Evolutionary conservation across 208 protist genomes (phyloP).

Genomic region (Crithidia brevicula): DNA sequence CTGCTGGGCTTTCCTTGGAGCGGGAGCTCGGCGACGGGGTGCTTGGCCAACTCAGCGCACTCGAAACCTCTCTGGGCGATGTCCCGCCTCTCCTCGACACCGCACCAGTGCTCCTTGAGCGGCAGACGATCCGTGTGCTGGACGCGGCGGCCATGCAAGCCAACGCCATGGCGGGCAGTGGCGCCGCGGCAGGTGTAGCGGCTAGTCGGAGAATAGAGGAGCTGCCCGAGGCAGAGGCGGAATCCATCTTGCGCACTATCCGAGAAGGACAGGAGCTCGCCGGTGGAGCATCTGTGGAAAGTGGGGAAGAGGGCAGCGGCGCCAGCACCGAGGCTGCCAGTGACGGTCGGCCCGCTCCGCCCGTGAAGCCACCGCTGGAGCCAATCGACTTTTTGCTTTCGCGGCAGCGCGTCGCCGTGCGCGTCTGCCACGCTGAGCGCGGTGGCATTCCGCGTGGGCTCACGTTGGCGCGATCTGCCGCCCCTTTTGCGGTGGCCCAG

Average conservation of each 20-base stretch:
- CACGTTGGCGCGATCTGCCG: slow-evolving; percentile 29
- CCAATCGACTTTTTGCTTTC: slow-evolving; percentile 47
- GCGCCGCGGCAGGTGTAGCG: neutral
- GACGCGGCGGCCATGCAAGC: slow-evolving; percentile 14
- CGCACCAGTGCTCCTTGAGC: slow-evolving; percentile 12
- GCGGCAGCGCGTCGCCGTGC: slow-evolving; percentile 26
- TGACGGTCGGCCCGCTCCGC: neutral
- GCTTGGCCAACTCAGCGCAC: slow-evolving; percentile 26
- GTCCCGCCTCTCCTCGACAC: slow-evolving; percentile 21
- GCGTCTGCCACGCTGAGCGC: slow-evolving; percentile 52
- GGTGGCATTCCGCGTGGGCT: slow-evolving; percentile 49
- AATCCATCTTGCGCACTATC: slow-evolving; percentile 18
- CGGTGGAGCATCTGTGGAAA: neutral
- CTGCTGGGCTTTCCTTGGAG: slow-evolving; percentile 42
- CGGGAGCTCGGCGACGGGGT: slow-evolving; percentile 31
- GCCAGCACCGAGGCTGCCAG: slow-evolving; percentile 1
- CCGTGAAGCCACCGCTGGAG: neutral
- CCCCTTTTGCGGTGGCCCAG: slow-evolving; percentile 37
- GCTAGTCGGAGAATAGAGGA: slow-evolving; percentile 3
- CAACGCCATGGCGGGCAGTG: neutral
- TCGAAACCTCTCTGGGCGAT: slow-evolving; percentile 16
- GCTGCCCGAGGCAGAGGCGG: slow-evolving; percentile 24
- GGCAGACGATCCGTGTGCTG: slow-evolving; percentile 19
- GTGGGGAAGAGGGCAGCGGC: neutral
- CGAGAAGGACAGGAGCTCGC: slow-evolving; percentile 18